Conservation (phyloP, 139 green algal genomes). For the Eudorina sp. region DNA sequence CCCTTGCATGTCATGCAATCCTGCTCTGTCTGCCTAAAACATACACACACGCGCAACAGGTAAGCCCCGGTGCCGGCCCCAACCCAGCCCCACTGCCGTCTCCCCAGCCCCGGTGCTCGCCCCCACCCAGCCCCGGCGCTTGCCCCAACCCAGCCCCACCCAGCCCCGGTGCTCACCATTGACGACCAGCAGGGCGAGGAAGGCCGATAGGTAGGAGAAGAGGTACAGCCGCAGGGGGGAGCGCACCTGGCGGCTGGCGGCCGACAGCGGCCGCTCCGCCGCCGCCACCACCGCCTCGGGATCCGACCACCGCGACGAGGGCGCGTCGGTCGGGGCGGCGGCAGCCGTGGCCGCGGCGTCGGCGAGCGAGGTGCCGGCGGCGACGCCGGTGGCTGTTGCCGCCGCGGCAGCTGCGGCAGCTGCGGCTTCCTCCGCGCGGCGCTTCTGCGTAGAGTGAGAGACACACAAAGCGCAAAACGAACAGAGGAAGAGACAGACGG, state of each 20-base stretch:
- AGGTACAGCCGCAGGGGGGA: conserved; percentile 59
- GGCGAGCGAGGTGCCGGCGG: background rate
- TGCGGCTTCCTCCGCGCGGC: too few species aligned
- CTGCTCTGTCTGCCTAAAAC: too few species aligned
- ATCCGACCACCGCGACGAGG: background rate
- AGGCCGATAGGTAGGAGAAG: conserved; percentile 57
- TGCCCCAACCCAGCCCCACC: too few species aligned
- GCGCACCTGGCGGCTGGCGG: conserved; percentile 20
- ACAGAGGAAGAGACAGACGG: background rate
- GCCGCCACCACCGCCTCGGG: conserved; percentile 10
- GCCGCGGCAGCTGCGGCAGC: background rate
- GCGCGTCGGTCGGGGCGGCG: background rate
- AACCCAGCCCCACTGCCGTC: too few species aligned
- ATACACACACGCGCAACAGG: background rate
- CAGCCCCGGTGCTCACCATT: conserved; percentile 42
- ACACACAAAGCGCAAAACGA: too few species aligned
- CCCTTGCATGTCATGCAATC: too few species aligned
- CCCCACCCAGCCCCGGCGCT: too few species aligned
- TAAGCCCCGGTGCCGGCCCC: background rate
- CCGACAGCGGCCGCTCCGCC: conserved; percentile 31
- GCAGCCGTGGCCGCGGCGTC: background rate
- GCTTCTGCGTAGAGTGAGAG: conserved; percentile 17
- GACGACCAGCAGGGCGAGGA: conserved; percentile 51
- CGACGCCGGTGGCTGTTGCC: background rate
- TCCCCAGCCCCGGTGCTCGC: background rate